Evolutionary conservation across 768 basidiomycete species (phyloP).

Genomic region (Hygrophorus pudorinus): DNA sequence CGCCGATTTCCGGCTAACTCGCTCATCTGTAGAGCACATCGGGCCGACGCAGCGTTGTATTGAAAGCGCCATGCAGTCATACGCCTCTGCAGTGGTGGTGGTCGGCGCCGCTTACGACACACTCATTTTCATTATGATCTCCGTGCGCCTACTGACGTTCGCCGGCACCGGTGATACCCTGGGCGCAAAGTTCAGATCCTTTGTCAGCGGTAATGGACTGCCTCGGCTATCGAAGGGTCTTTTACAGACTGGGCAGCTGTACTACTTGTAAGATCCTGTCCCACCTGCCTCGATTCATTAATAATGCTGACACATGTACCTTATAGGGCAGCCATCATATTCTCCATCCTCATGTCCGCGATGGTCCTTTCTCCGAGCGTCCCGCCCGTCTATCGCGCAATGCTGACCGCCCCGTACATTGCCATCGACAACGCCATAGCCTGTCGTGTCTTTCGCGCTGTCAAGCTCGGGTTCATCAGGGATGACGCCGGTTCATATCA

Average conservation of each 20-base stretch:
- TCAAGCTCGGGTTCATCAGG: neutral
- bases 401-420: neutral
- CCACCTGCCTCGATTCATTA: neutral
- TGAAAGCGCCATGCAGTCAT: too few relatives aligned
- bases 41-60: neutral
- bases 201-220: neutral
- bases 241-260: conserved; percentile 3
- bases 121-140: neutral
- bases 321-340: neutral
- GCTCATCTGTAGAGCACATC: neutral
- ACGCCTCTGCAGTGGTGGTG: too few relatives aligned
- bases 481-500: neutral
- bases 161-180: neutral
- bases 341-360: neutral
- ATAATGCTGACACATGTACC: neutral
- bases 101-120: too few relatives aligned
- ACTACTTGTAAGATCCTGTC: neutral
- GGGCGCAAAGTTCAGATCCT: neutral
- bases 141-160: neutral
- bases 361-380: neutral
- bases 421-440: neutral
- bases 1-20: too few relatives aligned
- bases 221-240: conserved; percentile 1
- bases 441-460: neutral
- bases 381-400: neutral